Conservation (phyloP, 306 rosid genomes). For the Psophocarpus tetragonolobus region DNA sequence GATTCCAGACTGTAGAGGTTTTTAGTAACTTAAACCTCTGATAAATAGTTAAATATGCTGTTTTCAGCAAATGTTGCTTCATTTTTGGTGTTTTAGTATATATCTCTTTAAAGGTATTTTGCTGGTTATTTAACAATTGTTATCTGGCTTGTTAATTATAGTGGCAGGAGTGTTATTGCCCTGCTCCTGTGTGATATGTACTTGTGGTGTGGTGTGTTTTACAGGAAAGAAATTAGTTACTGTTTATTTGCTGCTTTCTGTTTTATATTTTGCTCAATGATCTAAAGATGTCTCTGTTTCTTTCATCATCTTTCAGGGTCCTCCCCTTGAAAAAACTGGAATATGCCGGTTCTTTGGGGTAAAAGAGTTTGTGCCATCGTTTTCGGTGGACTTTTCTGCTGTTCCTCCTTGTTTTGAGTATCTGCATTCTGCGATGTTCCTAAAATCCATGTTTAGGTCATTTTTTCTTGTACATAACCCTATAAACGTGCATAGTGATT, state of each 20-base stretch:
- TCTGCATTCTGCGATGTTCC: constrained; percentile 52
- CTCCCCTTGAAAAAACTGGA: constrained; percentile 42
- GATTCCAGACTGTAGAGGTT: neutral
- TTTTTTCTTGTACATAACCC: constrained; percentile 41
- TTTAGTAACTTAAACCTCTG: neutral
- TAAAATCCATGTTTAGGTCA: constrained; percentile 42
- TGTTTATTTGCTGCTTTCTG: neutral
- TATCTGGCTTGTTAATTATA: neutral
- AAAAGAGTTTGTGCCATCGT: constrained; percentile 43
- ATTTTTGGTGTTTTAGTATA: neutral
- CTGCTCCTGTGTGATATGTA: neutral
- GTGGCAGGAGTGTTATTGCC: neutral
- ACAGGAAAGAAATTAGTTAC: neutral
- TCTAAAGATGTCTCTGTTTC: neutral
- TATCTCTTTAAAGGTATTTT: neutral
- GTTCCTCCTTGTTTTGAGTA: constrained; percentile 58
- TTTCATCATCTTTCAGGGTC: constrained; percentile 53
- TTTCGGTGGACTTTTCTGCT: constrained; percentile 75
- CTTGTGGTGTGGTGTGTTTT: neutral
- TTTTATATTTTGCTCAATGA: neutral
- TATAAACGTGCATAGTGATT: constrained; percentile 33
- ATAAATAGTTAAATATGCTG: neutral
- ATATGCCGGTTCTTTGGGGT: constrained; percentile 61
- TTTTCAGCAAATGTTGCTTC: neutral
- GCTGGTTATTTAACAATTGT: neutral